These are phyloP conservation scores for Rutstroemia sp. DNA, from an alignment of 2,329 filamentous ascomycete species.

Conservation along the genomic window DNA sequence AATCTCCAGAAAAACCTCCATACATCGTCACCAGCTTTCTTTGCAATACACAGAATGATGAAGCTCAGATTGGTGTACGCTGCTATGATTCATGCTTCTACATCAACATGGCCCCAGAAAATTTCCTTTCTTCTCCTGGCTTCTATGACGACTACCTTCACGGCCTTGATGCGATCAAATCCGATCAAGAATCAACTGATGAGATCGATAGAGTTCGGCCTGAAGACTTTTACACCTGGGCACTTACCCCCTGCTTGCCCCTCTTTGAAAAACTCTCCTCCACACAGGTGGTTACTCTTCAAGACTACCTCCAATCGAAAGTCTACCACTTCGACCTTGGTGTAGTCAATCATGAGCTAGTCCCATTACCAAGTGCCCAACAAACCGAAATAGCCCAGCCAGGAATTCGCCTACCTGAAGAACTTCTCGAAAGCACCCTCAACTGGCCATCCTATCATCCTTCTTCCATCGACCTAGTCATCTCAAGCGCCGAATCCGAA, in stretches of 20 bases:
- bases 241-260: slow-evolving; percentile 11
- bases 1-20: neutral
- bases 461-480: neutral
- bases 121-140: slow-evolving; percentile 11
- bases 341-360: neutral
- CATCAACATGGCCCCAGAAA: slow-evolving; percentile 12
- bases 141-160: slow-evolving; percentile 15
- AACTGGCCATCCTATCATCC: neutral
- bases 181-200: slow-evolving; percentile 4
- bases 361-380: neutral
- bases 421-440: neutral
- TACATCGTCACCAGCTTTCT: slow-evolving; percentile 13
- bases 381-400: neutral
- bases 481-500: neutral
- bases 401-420: neutral
- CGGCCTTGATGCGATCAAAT: slow-evolving; percentile 5
- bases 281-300: neutral
- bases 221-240: slow-evolving; percentile 18
- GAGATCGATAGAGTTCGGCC: slow-evolving; percentile 5
- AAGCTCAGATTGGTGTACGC: slow-evolving; percentile 12
- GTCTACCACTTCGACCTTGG: neutral
- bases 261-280: slow-evolving; percentile 4
- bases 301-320: neutral
- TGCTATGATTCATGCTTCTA: slow-evolving; percentile 16
- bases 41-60: slow-evolving; percentile 9